A percentile compares a stretch with the other conserved stretches of the same genome.
phyloP scores from a whole-genome alignment of 2,329 filamentous ascomycete species.

The Aphanoascus verrucosus region DNA sequence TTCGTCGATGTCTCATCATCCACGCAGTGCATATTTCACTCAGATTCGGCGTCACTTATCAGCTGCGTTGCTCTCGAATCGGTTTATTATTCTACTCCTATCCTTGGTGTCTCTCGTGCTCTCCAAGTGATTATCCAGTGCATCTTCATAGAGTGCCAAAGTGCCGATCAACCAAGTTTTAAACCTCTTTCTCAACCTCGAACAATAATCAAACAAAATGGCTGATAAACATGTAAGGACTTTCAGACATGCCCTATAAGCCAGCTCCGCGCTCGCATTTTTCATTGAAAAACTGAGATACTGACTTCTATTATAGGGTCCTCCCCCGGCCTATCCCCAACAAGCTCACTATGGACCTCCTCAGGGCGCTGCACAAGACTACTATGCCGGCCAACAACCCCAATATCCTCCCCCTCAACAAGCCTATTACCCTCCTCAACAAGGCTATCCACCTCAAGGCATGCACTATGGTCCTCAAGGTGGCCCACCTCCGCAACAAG shows the following conservation, averaged over 20 bases:
- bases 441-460: slow-evolving; percentile 22
- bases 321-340: slow-evolving; percentile 13
- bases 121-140: too few relatives aligned
- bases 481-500: slow-evolving; percentile 30
- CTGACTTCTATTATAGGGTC: slow-evolving; percentile 2
- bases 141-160: background rate
- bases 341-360: slow-evolving; percentile 4
- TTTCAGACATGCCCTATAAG: background rate
- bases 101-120: too few relatives aligned
- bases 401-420: slow-evolving; percentile 20
- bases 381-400: slow-evolving; percentile 21
- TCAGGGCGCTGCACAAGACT: slow-evolving; percentile 24
- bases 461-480: slow-evolving; percentile 33
- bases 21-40: too few relatives aligned
- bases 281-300: background rate
- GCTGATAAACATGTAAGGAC: slow-evolving; percentile 10
- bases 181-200: background rate
- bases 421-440: slow-evolving; percentile 24
- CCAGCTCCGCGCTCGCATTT: background rate
- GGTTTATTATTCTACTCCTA: too few relatives aligned
- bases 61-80: too few relatives aligned
- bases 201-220: background rate
- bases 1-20: too few relatives aligned
- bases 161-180: background rate
- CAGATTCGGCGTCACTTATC: too few relatives aligned